phyloP scores from a whole-genome alignment of 306 rosid genomes.

The Gleditsia sinensis region DNA sequence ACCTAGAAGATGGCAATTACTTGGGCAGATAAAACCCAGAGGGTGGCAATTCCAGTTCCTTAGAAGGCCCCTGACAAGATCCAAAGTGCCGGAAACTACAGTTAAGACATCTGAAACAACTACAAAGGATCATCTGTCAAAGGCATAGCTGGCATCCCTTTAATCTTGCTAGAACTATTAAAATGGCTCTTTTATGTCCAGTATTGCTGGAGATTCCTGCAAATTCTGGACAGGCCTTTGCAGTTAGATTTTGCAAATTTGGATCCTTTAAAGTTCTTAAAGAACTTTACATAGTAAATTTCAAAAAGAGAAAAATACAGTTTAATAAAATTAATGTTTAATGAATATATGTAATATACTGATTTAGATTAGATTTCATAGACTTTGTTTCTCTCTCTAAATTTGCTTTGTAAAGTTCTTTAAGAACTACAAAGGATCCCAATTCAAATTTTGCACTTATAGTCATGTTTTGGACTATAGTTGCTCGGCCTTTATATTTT shows the following conservation, averaged over 20 bases:
- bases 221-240: conserved; percentile 30
- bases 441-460: no score
- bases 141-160: conserved; percentile 21
- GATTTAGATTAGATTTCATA: no score
- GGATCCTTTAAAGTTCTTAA: no score
- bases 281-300: no score
- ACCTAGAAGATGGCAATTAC: conserved; percentile 77
- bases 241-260: conserved; percentile 24
- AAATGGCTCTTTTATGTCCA: conserved; percentile 26
- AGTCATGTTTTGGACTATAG: conserved; percentile 16
- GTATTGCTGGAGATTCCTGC: conserved; percentile 13
- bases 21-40: conserved; percentile 61
- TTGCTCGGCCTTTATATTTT: conserved; percentile 22
- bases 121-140: conserved; percentile 41
- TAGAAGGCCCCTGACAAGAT: conserved; percentile 44
- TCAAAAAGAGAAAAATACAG: no score
- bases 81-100: conserved; percentile 45
- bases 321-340: no score
- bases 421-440: no score
- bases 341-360: no score
- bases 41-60: conserved; percentile 63
- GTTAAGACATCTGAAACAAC: conserved; percentile 50
- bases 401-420: no score
- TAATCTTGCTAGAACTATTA: conserved; percentile 16
- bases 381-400: no score